These are phyloP conservation scores for Didymella glomerata DNA, from an alignment of 2,329 filamentous ascomycete genomes.

Conservation along the genomic window DNA sequence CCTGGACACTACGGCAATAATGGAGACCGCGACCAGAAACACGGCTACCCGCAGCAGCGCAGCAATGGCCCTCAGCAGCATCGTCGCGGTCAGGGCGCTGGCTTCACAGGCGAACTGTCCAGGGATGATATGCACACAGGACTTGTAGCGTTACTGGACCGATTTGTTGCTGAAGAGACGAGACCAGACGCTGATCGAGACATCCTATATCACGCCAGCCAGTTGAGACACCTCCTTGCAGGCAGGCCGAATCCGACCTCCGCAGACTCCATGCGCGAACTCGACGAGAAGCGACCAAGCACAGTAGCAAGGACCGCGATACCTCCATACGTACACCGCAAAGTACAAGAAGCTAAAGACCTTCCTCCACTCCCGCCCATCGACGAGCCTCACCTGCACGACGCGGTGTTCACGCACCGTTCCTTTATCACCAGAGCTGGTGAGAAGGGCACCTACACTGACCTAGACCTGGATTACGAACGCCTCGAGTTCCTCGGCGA, in stretches of 20 bases:
- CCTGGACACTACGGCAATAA: slow-evolving; percentile 11
- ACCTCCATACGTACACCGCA: slow-evolving; percentile 40
- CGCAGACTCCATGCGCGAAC: slow-evolving; percentile 61
- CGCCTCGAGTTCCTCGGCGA: slow-evolving; percentile 89
- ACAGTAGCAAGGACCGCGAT: slow-evolving; percentile 30
- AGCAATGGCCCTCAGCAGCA: slow-evolving; percentile 17
- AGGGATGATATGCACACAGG: slow-evolving; percentile 40
- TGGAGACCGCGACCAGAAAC: slow-evolving; percentile 7
- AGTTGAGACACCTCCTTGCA: slow-evolving; percentile 40
- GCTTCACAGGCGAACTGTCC: slow-evolving; percentile 26
- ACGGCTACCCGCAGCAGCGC: slow-evolving; percentile 15
- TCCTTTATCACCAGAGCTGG: slow-evolving; percentile 35
- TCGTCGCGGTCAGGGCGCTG: neutral
- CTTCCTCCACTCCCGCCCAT: slow-evolving; percentile 70
- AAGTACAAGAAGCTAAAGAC: slow-evolving; percentile 41
- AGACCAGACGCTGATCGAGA: slow-evolving; percentile 36
- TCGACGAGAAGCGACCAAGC: slow-evolving; percentile 42
- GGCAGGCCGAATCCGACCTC: slow-evolving; percentile 48
- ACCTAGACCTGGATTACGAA: slow-evolving; percentile 68
- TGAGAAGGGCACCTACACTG: slow-evolving; percentile 27
- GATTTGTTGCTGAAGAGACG: slow-evolving; percentile 41
- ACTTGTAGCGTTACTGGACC: slow-evolving; percentile 42
- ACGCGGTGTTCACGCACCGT: slow-evolving; percentile 72
- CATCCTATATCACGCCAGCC: slow-evolving; percentile 40
- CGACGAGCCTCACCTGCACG: slow-evolving; percentile 66